These are phyloP conservation scores for Rhizopogon roseolus DNA, from an alignment of 768 basidiomycete genomes.

Conservation along the genomic window DNA sequence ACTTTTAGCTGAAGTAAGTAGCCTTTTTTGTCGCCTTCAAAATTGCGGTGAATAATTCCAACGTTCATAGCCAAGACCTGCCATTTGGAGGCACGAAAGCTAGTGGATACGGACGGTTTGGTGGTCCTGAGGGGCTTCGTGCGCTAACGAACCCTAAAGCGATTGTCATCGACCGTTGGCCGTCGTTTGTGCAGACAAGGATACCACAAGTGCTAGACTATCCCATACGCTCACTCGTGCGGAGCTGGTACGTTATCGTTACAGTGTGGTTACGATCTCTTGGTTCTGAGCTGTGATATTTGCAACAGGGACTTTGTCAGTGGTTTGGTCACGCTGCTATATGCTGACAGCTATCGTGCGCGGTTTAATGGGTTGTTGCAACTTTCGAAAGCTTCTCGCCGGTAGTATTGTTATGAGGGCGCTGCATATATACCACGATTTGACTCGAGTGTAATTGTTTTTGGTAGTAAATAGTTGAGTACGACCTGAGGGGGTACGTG, in stretches of 20 bases:
- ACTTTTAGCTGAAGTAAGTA: conserved; percentile 59
- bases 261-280: neutral
- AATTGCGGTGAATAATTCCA: neutral
- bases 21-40: conserved; percentile 8
- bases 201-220: conserved; percentile 89
- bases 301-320: conserved; percentile 45
- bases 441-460: neutral
- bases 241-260: conserved; percentile 60
- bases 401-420: conserved; percentile 9
- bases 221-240: conserved; percentile 66
- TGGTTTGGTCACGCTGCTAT: conserved; percentile 43
- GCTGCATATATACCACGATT: neutral
- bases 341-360: conserved; percentile 43
- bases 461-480: neutral
- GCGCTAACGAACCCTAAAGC: conserved; percentile 86
- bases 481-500: too few relatives aligned
- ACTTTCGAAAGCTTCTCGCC: conserved; percentile 33
- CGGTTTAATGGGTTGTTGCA: conserved; percentile 35
- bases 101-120: conserved; percentile 93
- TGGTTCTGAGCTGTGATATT: neutral
- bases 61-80: conserved; percentile 73
- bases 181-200: conserved; percentile 72
- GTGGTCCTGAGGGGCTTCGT: conserved; percentile 90
- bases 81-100: conserved; percentile 93
- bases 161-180: conserved; percentile 82